phyloP scores from a whole-genome alignment of 768 basidiomycete species.

The Chalciporus piperatus region DNA sequence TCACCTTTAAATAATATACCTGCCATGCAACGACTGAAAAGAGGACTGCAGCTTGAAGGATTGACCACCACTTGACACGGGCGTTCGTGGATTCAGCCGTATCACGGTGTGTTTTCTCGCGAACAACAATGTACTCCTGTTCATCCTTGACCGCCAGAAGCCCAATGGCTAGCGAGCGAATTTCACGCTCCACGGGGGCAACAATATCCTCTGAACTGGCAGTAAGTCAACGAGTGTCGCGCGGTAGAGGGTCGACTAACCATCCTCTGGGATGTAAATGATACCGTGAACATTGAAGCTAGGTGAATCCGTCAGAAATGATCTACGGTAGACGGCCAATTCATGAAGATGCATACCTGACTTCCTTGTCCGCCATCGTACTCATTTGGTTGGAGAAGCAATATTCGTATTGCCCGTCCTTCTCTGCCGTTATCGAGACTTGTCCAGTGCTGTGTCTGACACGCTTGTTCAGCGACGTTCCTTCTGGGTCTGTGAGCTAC shows the following conservation, averaged over 20 bases:
- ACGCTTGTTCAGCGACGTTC: slow-evolving; percentile 68
- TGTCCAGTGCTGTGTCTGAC: slow-evolving; percentile 88
- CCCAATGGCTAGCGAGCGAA: slow-evolving; percentile 77
- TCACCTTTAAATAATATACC: slow-evolving; percentile 91
- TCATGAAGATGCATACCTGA: slow-evolving; percentile 55
- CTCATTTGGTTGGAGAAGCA: slow-evolving; percentile 99
- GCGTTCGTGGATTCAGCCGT: slow-evolving; percentile 92
- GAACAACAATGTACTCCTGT: slow-evolving; percentile 96
- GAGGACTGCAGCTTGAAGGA: slow-evolving; percentile 82
- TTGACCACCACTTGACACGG: slow-evolving; percentile 99
- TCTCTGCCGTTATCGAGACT: slow-evolving; percentile 79
- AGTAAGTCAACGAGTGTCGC: slow-evolving; percentile 1
- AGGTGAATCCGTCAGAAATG: not conserved
- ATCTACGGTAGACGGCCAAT: not conserved
- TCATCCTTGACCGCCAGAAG: slow-evolving; percentile 94
- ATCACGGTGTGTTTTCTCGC: slow-evolving; percentile 90
- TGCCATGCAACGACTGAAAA: slow-evolving; percentile 95
- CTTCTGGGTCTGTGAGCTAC: slow-evolving; percentile 80
- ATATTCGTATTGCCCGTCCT: slow-evolving; percentile 87
- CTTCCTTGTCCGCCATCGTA: slow-evolving; percentile 90
- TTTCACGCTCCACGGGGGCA: slow-evolving; percentile 95
- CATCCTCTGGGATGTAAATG: slow-evolving; percentile 89
- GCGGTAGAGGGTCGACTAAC: slow-evolving; percentile 36
- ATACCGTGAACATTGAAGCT: slow-evolving; percentile 99
- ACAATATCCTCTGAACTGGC: slow-evolving; percentile 59